Evolutionary conservation across 306 rosid species (phyloP), one percentile per base, ranked within the genome.

Genomic region (Carpinus fangiana): DNA sequence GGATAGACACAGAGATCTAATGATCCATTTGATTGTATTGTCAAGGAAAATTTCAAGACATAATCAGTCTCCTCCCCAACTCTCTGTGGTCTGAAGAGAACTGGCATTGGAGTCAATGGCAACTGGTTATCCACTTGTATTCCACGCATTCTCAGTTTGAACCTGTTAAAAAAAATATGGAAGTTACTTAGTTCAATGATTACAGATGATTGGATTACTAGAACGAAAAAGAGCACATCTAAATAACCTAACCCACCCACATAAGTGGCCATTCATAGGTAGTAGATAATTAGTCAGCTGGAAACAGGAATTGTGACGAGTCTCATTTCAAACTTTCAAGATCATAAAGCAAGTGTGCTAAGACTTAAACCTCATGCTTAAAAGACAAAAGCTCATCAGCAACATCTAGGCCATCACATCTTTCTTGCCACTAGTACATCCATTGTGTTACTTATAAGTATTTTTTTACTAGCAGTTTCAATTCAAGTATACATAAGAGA

Each of bases 71-170:
- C 97, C 38, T 85, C 90, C 80, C 87, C 93, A 78, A 56, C 82
- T 93, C 77, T 90, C 71, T 94, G 99, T 46, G 97, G 98, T 82
- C 99, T 91, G 79, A 95, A 95, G 75, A 95, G 92, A 85, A 93
- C 99, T 59, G 98, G 99, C 89, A 86, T 95, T 41, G 97, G 99
- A 56, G 90, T 93, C 86, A 95, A 79, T 34, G 99, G 99, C 88
- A 95, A 86, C 82, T 95, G 99, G 88, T 90, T 95, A 87, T 95
- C 99, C 80, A 93, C 86, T 83, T 95, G 99, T 73, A 95, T 73
- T 77, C 97, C 93, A 26, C 80, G 79, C 98, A 95, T 93, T 90
- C 92, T 88, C 78, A 95, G 80, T 90, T 95, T 91, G 74, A 91
- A 92, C 88, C 95, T 95, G 92, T 77, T 75, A 75, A 72, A 55